These are phyloP conservation scores for Epichloe baconii DNA, from an alignment of 2,329 filamentous ascomycete genomes.

Conservation along the genomic window DNA sequence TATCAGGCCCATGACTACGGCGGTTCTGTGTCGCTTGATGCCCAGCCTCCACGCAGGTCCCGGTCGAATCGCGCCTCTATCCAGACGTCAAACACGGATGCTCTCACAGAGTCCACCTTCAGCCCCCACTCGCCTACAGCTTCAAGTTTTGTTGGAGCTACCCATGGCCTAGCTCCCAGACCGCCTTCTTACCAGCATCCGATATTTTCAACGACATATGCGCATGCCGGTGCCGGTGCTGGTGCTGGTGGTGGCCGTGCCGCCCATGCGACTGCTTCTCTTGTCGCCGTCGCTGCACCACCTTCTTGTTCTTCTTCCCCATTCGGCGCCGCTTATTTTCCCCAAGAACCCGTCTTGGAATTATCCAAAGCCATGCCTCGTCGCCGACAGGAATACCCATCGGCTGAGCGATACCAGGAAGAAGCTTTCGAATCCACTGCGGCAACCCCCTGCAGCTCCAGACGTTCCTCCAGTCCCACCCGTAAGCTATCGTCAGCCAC, in stretches of 20 bases:
- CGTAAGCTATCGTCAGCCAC: constrained; percentile 39
- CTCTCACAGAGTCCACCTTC: constrained; percentile 43
- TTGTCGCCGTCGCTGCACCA: too few relatives aligned
- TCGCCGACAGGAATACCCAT: constrained; percentile 5
- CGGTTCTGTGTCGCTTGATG: constrained; percentile 14
- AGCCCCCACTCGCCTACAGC: constrained; percentile 43
- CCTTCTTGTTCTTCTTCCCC: background rate
- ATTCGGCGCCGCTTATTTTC: background rate
- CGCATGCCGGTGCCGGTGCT: constrained; percentile 2
- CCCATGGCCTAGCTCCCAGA: constrained; percentile 42
- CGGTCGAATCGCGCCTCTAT: constrained; percentile 38
- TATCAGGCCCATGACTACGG: constrained; percentile 2
- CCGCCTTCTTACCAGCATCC: constrained; percentile 43
- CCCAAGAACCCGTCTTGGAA: constrained; percentile 25
- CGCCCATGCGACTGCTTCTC: too few relatives aligned
- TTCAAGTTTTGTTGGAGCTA: constrained; percentile 33
- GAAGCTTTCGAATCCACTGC: constrained; percentile 12
- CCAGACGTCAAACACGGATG: constrained; percentile 43
- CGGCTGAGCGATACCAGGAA: constrained; percentile 25
- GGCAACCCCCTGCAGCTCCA: constrained; percentile 38
- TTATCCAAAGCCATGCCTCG: constrained; percentile 8
- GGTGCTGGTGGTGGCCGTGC: background rate
- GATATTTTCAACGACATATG: constrained; percentile 12
- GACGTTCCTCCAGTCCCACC: constrained; percentile 49
- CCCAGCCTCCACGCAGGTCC: constrained; percentile 29